phyloP scores from a whole-genome alignment of 2,329 filamentous ascomycete genomes.

The Aspergillus felis region DNA sequence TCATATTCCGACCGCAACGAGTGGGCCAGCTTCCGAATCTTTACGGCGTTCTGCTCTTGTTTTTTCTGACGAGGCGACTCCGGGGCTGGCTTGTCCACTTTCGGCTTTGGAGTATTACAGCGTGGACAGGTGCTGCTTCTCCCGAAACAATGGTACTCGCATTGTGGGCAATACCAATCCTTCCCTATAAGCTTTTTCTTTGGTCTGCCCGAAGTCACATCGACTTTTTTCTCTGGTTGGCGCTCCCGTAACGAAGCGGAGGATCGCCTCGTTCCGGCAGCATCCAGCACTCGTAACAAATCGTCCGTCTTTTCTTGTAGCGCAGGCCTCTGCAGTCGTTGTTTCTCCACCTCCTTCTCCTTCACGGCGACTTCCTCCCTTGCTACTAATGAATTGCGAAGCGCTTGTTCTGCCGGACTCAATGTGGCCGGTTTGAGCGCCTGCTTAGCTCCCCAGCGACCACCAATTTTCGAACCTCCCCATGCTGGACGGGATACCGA shows the following conservation, averaged over 20 bases:
- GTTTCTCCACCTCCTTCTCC: not conserved
- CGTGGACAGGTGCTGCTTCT: slow-evolving; percentile 21
- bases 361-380: slow-evolving; percentile 1
- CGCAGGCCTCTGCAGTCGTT: not conserved
- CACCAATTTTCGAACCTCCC: slow-evolving; percentile 26
- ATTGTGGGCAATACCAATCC: slow-evolving; percentile 29
- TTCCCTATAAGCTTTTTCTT: slow-evolving; percentile 1
- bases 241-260: not conserved
- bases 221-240: slow-evolving; percentile 10
- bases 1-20: slow-evolving; percentile 16
- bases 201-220: slow-evolving; percentile 1
- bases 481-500: slow-evolving; percentile 8
- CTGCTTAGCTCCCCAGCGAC: slow-evolving; percentile 15
- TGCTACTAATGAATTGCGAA: slow-evolving; percentile 26
- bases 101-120: slow-evolving; percentile 25
- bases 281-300: slow-evolving; percentile 1
- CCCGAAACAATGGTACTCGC: slow-evolving; percentile 17
- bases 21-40: slow-evolving; percentile 19
- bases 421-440: slow-evolving; percentile 21
- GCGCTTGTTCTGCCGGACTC: slow-evolving; percentile 29
- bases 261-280: not conserved
- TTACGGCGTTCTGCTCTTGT: slow-evolving; percentile 7
- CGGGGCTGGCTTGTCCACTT: not conserved
- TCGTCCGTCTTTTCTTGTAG: not conserved
- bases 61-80: not conserved